Conservation (phyloP, 768 basidiomycete species). For the Macrolepiota fuliginosa region DNA sequence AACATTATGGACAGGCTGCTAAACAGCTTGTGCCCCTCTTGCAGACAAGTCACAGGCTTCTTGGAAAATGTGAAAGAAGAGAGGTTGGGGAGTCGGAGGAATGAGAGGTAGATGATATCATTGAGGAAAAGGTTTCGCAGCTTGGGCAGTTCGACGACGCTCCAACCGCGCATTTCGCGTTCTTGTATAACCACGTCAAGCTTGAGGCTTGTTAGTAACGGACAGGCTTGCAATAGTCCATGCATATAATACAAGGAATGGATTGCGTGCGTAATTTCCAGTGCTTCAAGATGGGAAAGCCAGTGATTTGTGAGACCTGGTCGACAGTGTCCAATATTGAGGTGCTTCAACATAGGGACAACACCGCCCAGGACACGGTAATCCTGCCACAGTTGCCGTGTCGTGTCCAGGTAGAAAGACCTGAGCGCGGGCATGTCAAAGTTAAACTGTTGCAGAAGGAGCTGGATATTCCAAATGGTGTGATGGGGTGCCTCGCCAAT, state of each 20-base stretch:
- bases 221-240: slow-evolving; percentile 7
- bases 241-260: slow-evolving; percentile 13
- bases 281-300: slow-evolving; percentile 7
- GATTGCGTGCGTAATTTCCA: slow-evolving; percentile 6
- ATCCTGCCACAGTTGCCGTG: slow-evolving; percentile 12
- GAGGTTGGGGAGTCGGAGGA: slow-evolving; percentile 10
- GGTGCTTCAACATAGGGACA: slow-evolving; percentile 1
- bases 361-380: slow-evolving; percentile 5
- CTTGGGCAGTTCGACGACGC: background rate
- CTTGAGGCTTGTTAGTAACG: slow-evolving; percentile 3
- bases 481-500: slow-evolving; percentile 10
- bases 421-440: slow-evolving; percentile 12
- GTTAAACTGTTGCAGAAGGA: slow-evolving; percentile 14
- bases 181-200: slow-evolving; percentile 11
- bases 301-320: slow-evolving; percentile 12
- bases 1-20: slow-evolving; percentile 9
- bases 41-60: background rate
- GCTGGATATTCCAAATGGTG: slow-evolving; percentile 13
- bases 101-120: slow-evolving; percentile 12
- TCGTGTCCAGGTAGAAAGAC: slow-evolving; percentile 11
- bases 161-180: slow-evolving; percentile 5
- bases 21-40: slow-evolving; percentile 9
- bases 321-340: slow-evolving; percentile 11
- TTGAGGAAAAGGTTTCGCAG: slow-evolving; percentile 3
- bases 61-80: slow-evolving; percentile 2